Base-by-base conservation (phyloP, 2,329 filamentous ascomycete genomes). In the Phaeosphaeria sp. region DNA sequence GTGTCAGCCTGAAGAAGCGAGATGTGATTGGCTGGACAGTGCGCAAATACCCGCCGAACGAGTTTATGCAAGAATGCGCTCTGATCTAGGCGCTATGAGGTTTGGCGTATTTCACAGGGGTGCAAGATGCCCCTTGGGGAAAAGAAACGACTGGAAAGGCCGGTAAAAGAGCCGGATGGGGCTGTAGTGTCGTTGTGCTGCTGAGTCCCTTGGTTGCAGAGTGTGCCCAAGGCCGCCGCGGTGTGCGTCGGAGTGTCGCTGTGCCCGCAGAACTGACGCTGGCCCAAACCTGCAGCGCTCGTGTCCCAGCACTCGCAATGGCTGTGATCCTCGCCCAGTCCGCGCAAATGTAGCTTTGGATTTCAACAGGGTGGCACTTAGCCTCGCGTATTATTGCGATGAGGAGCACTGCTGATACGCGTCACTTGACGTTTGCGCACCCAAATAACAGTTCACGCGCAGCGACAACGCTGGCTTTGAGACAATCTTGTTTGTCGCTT, bases 341-440 rank as follows among this genome's bases (percentile, higher is more conserved):
- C 66, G 68, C 66, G 68, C 65, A 64, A 48, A 55, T 57, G 71
- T 61, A 65, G 64, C 57, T 68, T 66, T 68, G 65, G 66, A 63
- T 66, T 71, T 63, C 65, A 69, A 61, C 55, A 67, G 64, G 61
- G 60, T 55, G 69, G 65, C 72, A 74, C 70, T 65, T 63, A 53
- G 65, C 69, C 66, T 72, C 62, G 68, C 65, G 68, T 67, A 65
- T 72, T 72, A 73, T 68, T 62, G 71, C 67, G 64, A 69, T 63
- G 65, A 62, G 50, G 57, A 64, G 62, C 68, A 71, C 72, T 66
- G 71, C 58, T 62, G 72, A 65, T 65, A 68, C 68, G 69, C 67
- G 68, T 74, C 73, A 76, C 73, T 74, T 64, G 72, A 72, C 71
- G 68, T 61, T 66, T 68, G 70, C 69, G 71, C 71, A 73, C 69